Percentiles rank a stretch among this genome's conserved stretches.
Evolutionary conservation across 495 filamentous ascomycete species (phyloP).

Genomic region (Penicillium subrubescens): DNA sequence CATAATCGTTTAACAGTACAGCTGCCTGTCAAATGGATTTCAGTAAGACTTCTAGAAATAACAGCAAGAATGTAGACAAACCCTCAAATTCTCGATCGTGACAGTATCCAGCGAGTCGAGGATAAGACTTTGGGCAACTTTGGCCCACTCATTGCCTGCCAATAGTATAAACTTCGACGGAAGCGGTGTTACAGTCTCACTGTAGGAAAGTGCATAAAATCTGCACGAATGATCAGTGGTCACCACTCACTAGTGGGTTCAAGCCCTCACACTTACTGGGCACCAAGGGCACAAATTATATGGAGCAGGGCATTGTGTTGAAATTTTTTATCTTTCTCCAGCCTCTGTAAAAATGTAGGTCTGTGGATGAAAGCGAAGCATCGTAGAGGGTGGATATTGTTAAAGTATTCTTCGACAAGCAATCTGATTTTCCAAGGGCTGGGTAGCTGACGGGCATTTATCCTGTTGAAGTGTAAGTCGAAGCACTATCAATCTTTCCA

Average conservation of each 20-base stretch:
- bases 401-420: conserved; percentile 39
- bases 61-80: background rate
- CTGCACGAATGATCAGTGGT: background rate
- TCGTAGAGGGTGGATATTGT: conserved; percentile 39
- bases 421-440: conserved; percentile 21
- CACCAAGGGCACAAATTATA: conserved; percentile 40
- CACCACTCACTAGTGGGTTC: background rate
- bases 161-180: conserved; percentile 18
- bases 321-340: conserved; percentile 28
- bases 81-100: conserved; percentile 40
- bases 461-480: conserved; percentile 11
- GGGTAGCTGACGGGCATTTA: conserved; percentile 25
- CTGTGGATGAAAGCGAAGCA: conserved; percentile 42
- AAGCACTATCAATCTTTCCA: accelerated
- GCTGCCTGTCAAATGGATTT: conserved; percentile 19
- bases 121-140: conserved; percentile 28
- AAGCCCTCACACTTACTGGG: conserved; percentile 30
- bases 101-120: conserved; percentile 35
- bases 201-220: conserved; percentile 31
- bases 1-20: conserved; percentile 37
- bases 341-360: conserved; percentile 34
- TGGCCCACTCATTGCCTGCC: conserved; percentile 36
- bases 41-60: background rate
- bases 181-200: conserved; percentile 18
- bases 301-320: conserved; percentile 32